Percentiles rank a stretch among this genome's conserved stretches.
Evolutionary conservation across 371 early-diverging fungal genomes (phyloP).

Genomic region (Smittium mucronatum): DNA sequence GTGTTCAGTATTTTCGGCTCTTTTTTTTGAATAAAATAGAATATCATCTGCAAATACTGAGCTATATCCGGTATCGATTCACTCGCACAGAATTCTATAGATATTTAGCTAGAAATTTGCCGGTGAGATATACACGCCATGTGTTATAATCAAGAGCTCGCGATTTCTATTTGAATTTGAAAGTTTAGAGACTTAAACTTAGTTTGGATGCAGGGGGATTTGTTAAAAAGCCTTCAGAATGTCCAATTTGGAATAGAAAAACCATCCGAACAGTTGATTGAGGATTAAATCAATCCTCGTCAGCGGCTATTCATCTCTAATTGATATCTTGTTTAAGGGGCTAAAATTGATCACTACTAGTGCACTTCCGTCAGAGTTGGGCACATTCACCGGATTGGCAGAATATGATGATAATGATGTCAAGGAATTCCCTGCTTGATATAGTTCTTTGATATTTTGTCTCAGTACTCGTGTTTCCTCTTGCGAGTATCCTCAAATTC

Average conservation of each 20-base stretch:
- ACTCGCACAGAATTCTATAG: neutral
- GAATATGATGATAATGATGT: neutral
- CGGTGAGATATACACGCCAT: neutral
- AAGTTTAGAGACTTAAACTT: neutral
- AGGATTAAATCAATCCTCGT: neutral
- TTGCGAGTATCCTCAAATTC: neutral
- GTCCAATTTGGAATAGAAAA: neutral
- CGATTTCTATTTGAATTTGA: neutral
- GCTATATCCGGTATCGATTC: neutral
- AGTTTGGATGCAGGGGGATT: neutral
- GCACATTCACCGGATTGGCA: neutral
- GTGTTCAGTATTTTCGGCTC: neutral
- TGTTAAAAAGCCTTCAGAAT: neutral
- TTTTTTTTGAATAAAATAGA: neutral
- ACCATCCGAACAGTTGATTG: neutral
- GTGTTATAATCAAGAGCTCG: neutral
- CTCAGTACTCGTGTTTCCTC: neutral
- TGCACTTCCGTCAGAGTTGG: neutral
- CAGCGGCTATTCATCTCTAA: neutral
- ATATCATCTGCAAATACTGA: neutral
- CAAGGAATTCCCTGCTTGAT: neutral
- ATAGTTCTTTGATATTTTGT: neutral
- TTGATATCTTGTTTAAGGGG: neutral
- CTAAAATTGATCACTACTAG: neutral
- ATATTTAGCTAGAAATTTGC: neutral